Evolutionary conservation across 2,329 filamentous ascomycete species (phyloP).

Genomic region (Grosmannia clavigera): DNA sequence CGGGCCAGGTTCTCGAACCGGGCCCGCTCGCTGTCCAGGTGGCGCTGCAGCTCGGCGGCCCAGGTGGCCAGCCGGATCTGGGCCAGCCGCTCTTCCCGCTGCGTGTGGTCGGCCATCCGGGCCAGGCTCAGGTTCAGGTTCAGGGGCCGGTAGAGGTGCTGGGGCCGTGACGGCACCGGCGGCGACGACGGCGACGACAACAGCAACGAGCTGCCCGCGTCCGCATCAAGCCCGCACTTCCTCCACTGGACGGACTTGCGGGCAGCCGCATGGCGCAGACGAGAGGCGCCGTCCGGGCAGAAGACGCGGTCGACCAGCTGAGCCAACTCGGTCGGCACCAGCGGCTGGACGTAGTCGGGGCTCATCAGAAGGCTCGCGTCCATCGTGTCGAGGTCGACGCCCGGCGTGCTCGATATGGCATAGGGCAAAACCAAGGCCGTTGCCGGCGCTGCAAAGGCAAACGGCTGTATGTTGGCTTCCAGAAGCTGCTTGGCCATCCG

Average conservation of each 20-base stretch:
- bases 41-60: constrained; percentile 70
- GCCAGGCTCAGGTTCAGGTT: neutral
- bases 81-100: constrained; percentile 21
- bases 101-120: constrained; percentile 22
- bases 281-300: constrained; percentile 62
- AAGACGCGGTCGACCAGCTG: constrained; percentile 63
- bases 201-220: constrained; percentile 11
- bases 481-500: constrained; percentile 43
- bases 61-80: constrained; percentile 64
- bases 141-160: constrained; percentile 7
- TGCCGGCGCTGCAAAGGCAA: constrained; percentile 45
- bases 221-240: neutral
- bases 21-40: constrained; percentile 59
- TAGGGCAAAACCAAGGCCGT: constrained; percentile 36
- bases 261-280: constrained; percentile 70
- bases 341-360: constrained; percentile 73
- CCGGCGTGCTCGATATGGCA: constrained; percentile 62
- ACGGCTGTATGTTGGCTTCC: constrained; percentile 47
- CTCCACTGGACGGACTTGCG: constrained; percentile 71
- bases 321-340: constrained; percentile 62
- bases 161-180: constrained; percentile 11
- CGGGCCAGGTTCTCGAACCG: constrained; percentile 51
- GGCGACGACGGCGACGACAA: neutral
- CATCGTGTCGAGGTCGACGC: constrained; percentile 68
- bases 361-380: constrained; percentile 91